Evolutionary conservation across 1,284 basidiomycete species (phyloP).

Genomic region (Phaffia rhodozyma): DNA sequence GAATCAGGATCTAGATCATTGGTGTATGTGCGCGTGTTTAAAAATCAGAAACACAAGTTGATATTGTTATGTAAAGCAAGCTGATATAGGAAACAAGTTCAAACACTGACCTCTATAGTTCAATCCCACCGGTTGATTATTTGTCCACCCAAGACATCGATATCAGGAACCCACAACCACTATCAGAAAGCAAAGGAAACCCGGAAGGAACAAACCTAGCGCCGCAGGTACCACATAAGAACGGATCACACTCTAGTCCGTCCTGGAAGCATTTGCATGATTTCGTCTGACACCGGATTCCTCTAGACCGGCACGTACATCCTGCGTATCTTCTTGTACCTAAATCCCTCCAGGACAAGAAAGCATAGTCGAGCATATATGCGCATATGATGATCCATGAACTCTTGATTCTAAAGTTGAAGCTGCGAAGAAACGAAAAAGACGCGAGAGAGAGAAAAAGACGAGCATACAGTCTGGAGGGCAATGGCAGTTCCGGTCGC

Average conservation of each 20-base stretch:
- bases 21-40: too few species aligned
- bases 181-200: too few species aligned
- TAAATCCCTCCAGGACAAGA: background rate
- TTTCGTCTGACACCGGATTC: background rate
- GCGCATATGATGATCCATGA: background rate
- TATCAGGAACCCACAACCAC: too few species aligned
- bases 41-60: background rate
- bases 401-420: background rate
- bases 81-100: background rate
- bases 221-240: slow-evolving; percentile 6
- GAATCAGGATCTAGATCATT: background rate
- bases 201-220: background rate
- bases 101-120: too few species aligned
- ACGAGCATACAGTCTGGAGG: background rate
- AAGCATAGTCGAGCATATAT: background rate
- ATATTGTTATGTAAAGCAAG: too few species aligned
- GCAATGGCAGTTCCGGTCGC: slow-evolving; percentile 6
- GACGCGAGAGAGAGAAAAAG: too few species aligned
- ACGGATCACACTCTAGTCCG: slow-evolving; percentile 9
- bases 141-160: background rate
- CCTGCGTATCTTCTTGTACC: background rate
- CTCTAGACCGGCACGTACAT: background rate
- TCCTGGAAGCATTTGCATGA: slow-evolving; percentile 5
- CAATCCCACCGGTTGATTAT: background rate
- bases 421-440: too few species aligned